phyloP scores from a whole-genome alignment of 2,329 filamentous ascomycete species.

The Cercospora nicotianae region DNA sequence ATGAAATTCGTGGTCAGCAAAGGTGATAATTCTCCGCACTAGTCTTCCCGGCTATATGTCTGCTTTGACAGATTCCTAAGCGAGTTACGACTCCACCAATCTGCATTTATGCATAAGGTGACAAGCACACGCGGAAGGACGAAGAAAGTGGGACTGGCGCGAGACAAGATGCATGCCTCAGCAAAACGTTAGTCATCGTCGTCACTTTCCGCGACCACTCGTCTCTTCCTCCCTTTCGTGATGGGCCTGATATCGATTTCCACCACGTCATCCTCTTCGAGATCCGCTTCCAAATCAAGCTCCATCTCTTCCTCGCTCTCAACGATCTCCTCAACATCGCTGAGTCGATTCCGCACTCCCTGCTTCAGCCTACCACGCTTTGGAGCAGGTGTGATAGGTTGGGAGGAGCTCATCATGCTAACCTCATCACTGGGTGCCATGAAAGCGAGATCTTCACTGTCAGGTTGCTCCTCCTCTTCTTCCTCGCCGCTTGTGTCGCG shows the following conservation, averaged over 20 bases:
- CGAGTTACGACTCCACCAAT: background rate
- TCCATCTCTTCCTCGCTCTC: slow-evolving; percentile 17
- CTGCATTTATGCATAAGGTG: background rate
- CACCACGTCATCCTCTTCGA: slow-evolving; percentile 13
- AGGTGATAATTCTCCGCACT: background rate
- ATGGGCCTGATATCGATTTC: slow-evolving; percentile 8
- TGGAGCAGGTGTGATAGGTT: slow-evolving; percentile 21
- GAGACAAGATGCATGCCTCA: background rate
- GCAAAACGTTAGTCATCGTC: slow-evolving; percentile 2
- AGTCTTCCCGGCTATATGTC: slow-evolving; percentile 1
- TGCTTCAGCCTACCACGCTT: slow-evolving; percentile 24
- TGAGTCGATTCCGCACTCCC: slow-evolving; percentile 12
- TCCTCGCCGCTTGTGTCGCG: slow-evolving; percentile 48
- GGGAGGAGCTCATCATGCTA: slow-evolving; percentile 35
- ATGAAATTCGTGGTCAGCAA: background rate
- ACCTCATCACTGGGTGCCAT: slow-evolving; percentile 47
- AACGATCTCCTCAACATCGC: slow-evolving; percentile 20
- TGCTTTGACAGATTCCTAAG: background rate
- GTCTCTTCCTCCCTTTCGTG: slow-evolving; percentile 18
- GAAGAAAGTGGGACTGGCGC: background rate
- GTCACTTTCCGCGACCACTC: slow-evolving; percentile 29
- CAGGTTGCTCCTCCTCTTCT: slow-evolving; percentile 46
- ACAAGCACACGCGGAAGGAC: background rate
- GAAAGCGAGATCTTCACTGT: slow-evolving; percentile 50
- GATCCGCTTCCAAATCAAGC: background rate